Conservation (phyloP, 495 filamentous ascomycete genomes). For the Chaetomium fimeti region DNA sequence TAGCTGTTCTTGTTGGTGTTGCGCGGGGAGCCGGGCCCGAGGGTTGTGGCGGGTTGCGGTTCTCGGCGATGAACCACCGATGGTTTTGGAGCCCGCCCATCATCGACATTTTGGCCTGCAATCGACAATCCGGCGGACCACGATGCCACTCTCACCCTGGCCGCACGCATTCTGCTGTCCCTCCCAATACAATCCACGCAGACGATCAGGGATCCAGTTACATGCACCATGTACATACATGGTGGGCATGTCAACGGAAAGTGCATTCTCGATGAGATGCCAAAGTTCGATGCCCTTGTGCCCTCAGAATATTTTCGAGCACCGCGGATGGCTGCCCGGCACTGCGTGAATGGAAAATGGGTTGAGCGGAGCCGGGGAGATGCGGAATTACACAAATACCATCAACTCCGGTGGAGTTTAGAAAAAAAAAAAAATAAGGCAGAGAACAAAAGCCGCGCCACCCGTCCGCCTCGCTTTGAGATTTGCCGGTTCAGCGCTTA, state of each 20-base stretch:
- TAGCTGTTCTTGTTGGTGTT: not conserved
- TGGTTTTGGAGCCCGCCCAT: not conserved
- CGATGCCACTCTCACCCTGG: not conserved
- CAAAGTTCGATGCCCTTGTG: no score
- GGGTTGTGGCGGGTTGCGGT: conserved; percentile 1
- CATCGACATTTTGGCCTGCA: conserved; percentile 17
- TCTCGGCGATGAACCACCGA: not conserved
- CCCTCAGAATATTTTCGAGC: no score
- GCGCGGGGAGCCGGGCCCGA: conserved; percentile 18
- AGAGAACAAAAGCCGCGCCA: not conserved
- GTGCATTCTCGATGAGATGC: not conserved
- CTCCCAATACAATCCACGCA: conserved; percentile 9
- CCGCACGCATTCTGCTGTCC: conserved; percentile 12
- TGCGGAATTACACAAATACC: conserved; percentile 8
- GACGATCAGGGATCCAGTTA: not conserved
- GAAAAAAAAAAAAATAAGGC: not conserved
- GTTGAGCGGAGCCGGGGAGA: not conserved
- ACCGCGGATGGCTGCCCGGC: no score
- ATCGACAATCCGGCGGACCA: conserved; percentile 10
- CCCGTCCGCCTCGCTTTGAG: not conserved
- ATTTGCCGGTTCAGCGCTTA: conserved; percentile 21
- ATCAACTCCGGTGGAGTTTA: not conserved
- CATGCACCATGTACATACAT: not conserved
- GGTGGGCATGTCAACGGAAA: not conserved
- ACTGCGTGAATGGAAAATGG: not conserved